phyloP scores from a whole-genome alignment of 1,284 basidiomycete species.

The Cutaneotrichosporon sp. region DNA sequence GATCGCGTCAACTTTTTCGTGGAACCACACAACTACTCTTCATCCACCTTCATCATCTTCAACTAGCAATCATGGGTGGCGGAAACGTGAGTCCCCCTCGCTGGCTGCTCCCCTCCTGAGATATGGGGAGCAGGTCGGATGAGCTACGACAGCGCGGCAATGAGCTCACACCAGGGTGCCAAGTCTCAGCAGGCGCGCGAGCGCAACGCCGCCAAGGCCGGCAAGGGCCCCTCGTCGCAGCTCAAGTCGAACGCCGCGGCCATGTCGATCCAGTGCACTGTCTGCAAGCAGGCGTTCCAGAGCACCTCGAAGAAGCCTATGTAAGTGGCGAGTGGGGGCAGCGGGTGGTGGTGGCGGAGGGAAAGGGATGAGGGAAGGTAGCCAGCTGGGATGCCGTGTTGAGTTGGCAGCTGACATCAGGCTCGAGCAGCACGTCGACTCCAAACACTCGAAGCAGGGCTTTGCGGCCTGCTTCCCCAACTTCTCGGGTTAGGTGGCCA shows the following conservation, averaged over 20 bases:
- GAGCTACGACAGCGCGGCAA: no score
- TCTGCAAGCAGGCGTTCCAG: conserved; percentile 57
- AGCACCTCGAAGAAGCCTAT: conserved; percentile 55
- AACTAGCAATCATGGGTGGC: conserved; percentile 37
- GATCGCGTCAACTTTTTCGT: background rate
- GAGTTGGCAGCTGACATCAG: conserved; percentile 22
- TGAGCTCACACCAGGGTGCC: conserved; percentile 44
- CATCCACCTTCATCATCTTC: no score
- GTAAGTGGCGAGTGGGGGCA: conserved; percentile 33
- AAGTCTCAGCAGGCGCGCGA: conserved; percentile 48
- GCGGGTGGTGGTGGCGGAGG: no score
- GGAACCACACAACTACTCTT: background rate
- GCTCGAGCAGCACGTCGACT: conserved; percentile 42
- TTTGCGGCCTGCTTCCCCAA: conserved; percentile 46
- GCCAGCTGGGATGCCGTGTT: background rate
- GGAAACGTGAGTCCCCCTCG: conserved; percentile 45
- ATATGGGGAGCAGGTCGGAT: no score
- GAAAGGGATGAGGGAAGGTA: no score
- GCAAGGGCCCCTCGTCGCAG: conserved; percentile 46
- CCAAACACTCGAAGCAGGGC: conserved; percentile 39
- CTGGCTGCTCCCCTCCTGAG: no score
- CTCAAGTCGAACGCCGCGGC: conserved; percentile 54
- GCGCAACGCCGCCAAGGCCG: conserved; percentile 34
- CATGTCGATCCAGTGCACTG: conserved; percentile 55
- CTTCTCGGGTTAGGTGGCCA: conserved; percentile 24